Evolutionary conservation across 805 yeast species (phyloP).

Genomic region (Tetrapisispora pingtungensis): DNA sequence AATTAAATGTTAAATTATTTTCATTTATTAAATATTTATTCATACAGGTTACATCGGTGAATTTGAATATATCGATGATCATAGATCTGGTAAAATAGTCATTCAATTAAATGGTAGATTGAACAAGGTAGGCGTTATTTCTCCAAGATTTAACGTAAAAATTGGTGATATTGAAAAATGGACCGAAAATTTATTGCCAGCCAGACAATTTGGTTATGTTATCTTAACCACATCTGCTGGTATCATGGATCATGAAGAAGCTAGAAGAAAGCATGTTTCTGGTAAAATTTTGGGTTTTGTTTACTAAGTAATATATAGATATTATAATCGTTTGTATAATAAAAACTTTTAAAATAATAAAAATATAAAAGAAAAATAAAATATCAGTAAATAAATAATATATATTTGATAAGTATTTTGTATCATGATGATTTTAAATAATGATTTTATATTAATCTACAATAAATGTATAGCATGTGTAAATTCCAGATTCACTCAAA

Average conservation of each 20-base stretch:
- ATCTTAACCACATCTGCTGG: slow-evolving; percentile 98
- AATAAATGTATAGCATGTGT: not conserved
- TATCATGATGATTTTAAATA: no score
- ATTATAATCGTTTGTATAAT: not conserved
- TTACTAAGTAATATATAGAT: slow-evolving; percentile 43
- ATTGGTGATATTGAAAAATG: slow-evolving; percentile 93
- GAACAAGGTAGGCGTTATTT: slow-evolving; percentile 97
- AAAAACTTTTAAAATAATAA: not conserved
- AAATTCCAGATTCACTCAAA: not conserved
- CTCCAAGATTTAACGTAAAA: slow-evolving; percentile 96
- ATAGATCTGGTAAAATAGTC: slow-evolving; percentile 96
- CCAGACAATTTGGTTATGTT: slow-evolving; percentile 97
- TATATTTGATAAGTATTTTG: no score
- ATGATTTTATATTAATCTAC: no score
- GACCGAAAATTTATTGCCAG: slow-evolving; percentile 96
- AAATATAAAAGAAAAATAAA: not conserved
- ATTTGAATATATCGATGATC: slow-evolving; percentile 96
- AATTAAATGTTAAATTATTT: not conserved
- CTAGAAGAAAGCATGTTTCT: slow-evolving; percentile 98
- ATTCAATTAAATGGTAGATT: slow-evolving; percentile 95
- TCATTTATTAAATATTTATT: not conserved
- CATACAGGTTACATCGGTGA: slow-evolving; percentile 74
- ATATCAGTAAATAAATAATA: no score
- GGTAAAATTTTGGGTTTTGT: slow-evolving; percentile 98
- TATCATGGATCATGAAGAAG: slow-evolving; percentile 99